Evolutionary conservation across 169 alveolate genomes (phyloP), one percentile per base, ranked within the genome.

Genomic region (Plasmodium chabaudi): DNA sequence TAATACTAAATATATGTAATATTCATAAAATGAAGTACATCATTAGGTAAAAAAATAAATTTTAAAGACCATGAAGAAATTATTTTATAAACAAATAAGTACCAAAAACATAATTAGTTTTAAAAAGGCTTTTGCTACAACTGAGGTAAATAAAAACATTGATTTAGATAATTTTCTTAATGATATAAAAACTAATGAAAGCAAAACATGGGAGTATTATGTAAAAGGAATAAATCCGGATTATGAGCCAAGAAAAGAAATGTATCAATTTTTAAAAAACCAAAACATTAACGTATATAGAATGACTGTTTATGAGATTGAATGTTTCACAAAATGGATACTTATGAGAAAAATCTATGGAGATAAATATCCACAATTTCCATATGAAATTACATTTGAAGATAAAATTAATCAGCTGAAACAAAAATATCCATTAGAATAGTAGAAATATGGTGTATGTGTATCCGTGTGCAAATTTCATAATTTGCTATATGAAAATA

Each of bases 141-240:
- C 64, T 21, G 82, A 64, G 44, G 47, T 72, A 73, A 46, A 39
- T 47, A 51, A 77, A 74, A 74, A 63, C 17, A 9, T 27, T 17
- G 68, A 53, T 5, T 19, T 21, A 6, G 88, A 68, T 17, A 61
- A 73, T 23, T 63, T 88, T 71, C 56, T 88, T 4, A 70, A 71
- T 23, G 86, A 88, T 3, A 47, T 93, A 21, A 92, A 74, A 39
- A 69, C 77, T 12, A 92, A 88, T 51, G 65, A 74, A 10, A 47
- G 79, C 34, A 91, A 93, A 77, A 90, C 95, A 88, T 95, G 97
- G 97, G 92, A 93, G 9, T 92, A 92, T 56, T 95, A 94, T 49
- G 92, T 95, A 12, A 82, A 95, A 44, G 97, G 97, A 25, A 89
- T 92, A 70, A 94, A 92, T 15, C 97, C 97, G 19, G 95, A 94